These are phyloP conservation scores for Xylaria venustula DNA, from an alignment of 495 filamentous ascomycete genomes.

Conservation along the genomic window DNA sequence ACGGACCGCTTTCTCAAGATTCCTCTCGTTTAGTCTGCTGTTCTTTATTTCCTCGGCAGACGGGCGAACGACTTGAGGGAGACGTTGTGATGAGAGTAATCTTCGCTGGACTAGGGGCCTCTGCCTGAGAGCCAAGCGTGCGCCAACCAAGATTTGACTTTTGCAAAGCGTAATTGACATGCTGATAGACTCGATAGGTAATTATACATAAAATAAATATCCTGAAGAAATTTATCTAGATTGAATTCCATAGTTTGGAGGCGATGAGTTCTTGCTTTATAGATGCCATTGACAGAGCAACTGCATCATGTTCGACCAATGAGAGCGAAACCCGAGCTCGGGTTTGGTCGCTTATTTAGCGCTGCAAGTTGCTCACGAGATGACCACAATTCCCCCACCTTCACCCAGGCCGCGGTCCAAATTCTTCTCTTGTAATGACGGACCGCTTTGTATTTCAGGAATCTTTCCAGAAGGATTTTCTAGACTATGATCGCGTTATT, in stretches of 20 bases:
- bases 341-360: slow-evolving; percentile 10
- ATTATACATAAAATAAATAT: neutral
- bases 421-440: neutral
- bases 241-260: neutral
- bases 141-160: neutral
- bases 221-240: neutral
- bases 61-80: slow-evolving; percentile 13
- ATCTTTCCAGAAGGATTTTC: neutral
- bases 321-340: slow-evolving; percentile 11
- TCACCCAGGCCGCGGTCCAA: neutral
- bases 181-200: neutral
- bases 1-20: slow-evolving; percentile 52
- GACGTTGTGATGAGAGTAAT: slow-evolving; percentile 1
- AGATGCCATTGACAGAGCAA: neutral
- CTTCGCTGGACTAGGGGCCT: neutral
- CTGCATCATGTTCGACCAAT: neutral
- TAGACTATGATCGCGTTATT: neutral
- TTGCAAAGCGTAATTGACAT: neutral
- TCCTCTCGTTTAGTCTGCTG: slow-evolving; percentile 29
- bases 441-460: neutral
- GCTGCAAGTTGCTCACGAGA: neutral
- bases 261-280: slow-evolving; percentile 8
- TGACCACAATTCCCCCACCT: neutral
- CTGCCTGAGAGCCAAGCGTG: neutral
- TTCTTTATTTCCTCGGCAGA: slow-evolving; percentile 17